Conservation (phyloP, 768 basidiomycete species). For the Lactifluus hygrophoroides region DNA sequence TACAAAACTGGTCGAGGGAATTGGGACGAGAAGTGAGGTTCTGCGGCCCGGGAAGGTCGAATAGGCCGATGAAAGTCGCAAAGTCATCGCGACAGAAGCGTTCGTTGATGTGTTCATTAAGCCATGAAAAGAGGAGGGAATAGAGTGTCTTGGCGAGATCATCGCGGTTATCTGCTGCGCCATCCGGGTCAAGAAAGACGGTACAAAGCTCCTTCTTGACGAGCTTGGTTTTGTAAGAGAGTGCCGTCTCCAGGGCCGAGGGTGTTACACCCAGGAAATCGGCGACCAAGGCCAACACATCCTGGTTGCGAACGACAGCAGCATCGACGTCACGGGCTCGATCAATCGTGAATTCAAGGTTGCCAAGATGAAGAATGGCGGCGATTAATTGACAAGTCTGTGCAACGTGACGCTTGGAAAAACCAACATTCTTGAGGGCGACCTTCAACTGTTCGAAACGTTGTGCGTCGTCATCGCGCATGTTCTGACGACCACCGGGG, state of each 20-base stretch:
- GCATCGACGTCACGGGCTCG: slow-evolving; percentile 81
- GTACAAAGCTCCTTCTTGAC: slow-evolving; percentile 97
- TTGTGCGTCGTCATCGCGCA: slow-evolving; percentile 70
- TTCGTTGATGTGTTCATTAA: slow-evolving; percentile 95
- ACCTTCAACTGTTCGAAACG: slow-evolving; percentile 92
- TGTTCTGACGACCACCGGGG: slow-evolving; percentile 35
- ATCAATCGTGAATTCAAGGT: slow-evolving; percentile 87
- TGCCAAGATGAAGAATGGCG: slow-evolving; percentile 93
- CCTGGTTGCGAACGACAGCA: slow-evolving; percentile 82
- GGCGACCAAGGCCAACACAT: slow-evolving; percentile 73
- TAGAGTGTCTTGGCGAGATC: slow-evolving; percentile 92
- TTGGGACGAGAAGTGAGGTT: slow-evolving; percentile 83
- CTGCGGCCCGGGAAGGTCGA: slow-evolving; percentile 91
- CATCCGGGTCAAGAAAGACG: slow-evolving; percentile 90
- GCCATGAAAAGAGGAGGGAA: slow-evolving; percentile 90
- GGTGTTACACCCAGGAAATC: slow-evolving; percentile 85
- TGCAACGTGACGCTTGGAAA: slow-evolving; percentile 91
- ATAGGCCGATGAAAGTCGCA: slow-evolving; percentile 81
- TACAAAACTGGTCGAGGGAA: slow-evolving; percentile 91
- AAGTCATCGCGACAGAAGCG: slow-evolving; percentile 93
- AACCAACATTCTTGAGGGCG: slow-evolving; percentile 86
- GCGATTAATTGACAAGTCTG: slow-evolving; percentile 93
- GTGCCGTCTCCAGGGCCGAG: slow-evolving; percentile 60
- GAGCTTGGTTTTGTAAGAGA: slow-evolving; percentile 88
- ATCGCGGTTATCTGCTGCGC: slow-evolving; percentile 87